Base-by-base conservation (phyloP, 306 rosid species). In the Cucurbita ficifolia region DNA sequence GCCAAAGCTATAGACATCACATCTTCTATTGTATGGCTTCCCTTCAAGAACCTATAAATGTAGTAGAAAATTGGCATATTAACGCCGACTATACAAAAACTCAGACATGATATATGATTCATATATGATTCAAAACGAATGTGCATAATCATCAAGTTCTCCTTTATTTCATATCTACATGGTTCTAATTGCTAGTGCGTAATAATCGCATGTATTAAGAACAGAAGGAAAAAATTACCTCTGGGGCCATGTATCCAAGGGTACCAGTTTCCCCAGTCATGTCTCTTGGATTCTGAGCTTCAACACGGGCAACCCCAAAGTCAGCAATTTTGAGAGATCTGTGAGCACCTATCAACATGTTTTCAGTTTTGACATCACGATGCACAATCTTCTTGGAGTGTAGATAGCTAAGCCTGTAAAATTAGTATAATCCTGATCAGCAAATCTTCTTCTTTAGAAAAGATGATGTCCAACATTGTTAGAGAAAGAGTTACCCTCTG, bases 211-310 rank as follows among this genome's bases (percentile, higher is more conserved):
- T 68, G 33, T 68, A 46, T 13, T 19, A 65, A 54, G 65, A 52
- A 36, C 7, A 55, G 11, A 73, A 40, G 4, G 53, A 40, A 10
- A 54, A 55, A 40, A 40, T 51, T 86, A 88, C 94, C 94, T 86
- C 94, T 18, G 94, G 94, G 10, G 94, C 94, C 94, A 88, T 88
- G 78, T 88, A 88, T 65, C 94, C 94, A 57, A 88, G 88, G 75
- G 94, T 88, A 51, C 90, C 94, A n/a, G 94, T 88, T 86, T 86
- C 94, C 22, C 94, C 94, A 42, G 94, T 88, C 94, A 88, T 88
- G 60, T 88, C 94, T 57, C 87, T 84, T 0, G 94, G 90, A 84
- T 88, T 88, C 11, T 81, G 88, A 73, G 94, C 94, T 80, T 88
- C 94, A 51, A 88, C 90, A 17, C 94, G 94, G 39, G 94, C 94